A percentile compares a stretch with the other conserved stretches of the same genome.
phyloP scores from a whole-genome alignment of 768 basidiomycete species.

The Exidia glandulosa region DNA sequence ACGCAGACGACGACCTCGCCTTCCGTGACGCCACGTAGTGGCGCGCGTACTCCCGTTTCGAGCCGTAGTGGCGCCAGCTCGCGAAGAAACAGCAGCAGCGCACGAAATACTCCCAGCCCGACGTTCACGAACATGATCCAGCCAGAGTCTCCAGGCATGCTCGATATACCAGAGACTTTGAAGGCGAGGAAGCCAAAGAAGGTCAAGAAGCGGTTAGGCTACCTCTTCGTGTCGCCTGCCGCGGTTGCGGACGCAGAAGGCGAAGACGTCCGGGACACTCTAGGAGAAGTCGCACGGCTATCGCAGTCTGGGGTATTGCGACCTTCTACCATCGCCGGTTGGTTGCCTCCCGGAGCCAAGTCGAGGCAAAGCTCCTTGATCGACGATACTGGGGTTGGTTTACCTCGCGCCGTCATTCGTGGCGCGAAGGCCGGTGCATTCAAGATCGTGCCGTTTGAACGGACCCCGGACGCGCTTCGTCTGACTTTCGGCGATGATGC shows the following conservation, averaged over 20 bases:
- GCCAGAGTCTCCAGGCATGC: background rate
- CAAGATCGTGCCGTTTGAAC: background rate
- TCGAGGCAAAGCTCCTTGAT: background rate
- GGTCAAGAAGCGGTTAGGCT: constrained; percentile 38
- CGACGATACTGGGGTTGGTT: background rate
- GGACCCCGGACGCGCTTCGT: background rate
- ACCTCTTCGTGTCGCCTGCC: constrained; percentile 71
- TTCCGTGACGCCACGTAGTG: background rate
- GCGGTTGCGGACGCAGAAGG: constrained; percentile 82
- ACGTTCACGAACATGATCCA: background rate
- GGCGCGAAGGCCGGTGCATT: background rate
- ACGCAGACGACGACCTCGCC: background rate
- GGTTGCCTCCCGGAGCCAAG: background rate
- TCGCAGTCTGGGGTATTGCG: constrained; percentile 23
- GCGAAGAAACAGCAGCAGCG: background rate
- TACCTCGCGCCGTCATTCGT: background rate
- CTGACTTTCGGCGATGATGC: background rate
- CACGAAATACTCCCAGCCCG: background rate
- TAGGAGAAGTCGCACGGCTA: constrained; percentile 29
- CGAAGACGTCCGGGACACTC: constrained; percentile 49
- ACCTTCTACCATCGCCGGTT: constrained; percentile 12
- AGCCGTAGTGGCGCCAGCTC: background rate
- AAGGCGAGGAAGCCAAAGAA: background rate
- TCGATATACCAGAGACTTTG: background rate
- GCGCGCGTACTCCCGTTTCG: background rate